A percentile compares a stretch with the other conserved stretches of the same genome.
Evolutionary conservation across 345 rosid genomes (phyloP).

Genomic region (Bruguiera sexangula): DNA sequence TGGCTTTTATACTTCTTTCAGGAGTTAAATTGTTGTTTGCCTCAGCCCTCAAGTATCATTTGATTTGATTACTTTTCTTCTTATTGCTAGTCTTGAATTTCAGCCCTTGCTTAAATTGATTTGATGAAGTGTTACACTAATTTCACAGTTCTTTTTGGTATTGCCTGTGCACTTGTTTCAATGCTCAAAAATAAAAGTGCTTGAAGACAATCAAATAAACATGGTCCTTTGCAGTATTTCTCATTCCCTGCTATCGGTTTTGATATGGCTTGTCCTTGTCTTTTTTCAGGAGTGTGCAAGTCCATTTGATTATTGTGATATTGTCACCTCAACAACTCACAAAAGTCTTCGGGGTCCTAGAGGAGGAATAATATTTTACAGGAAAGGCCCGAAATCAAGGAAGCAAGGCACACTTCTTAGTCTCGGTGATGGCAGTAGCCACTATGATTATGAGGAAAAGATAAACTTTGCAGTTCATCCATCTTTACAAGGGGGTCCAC

Average conservation of each 20-base stretch:
- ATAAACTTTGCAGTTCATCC: slow-evolving; percentile 90
- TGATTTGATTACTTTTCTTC: too few species aligned
- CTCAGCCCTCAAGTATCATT: too few species aligned
- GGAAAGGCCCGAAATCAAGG: slow-evolving; percentile 73
- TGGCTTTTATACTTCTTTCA: not conserved
- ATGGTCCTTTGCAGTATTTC: too few species aligned
- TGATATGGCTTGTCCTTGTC: not conserved
- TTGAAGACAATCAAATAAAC: too few species aligned
- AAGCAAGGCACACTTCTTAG: slow-evolving; percentile 43
- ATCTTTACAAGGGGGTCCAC: slow-evolving; percentile 94
- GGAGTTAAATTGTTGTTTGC: too few species aligned
- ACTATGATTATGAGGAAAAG: slow-evolving; percentile 81
- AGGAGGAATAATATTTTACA: slow-evolving; percentile 92
- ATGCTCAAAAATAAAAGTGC: too few species aligned
- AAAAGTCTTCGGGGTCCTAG: slow-evolving; percentile 96
- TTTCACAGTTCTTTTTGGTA: too few species aligned
- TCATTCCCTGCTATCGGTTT: not conserved
- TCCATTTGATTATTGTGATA: slow-evolving; percentile 94
- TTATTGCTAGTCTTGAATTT: too few species aligned
- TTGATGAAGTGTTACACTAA: too few species aligned
- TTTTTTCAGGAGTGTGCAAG: slow-evolving; percentile 65
- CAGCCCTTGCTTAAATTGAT: too few species aligned
- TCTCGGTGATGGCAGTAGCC: slow-evolving; percentile 45
- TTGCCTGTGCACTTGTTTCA: too few species aligned
- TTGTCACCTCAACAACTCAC: slow-evolving; percentile 97